Evolutionary conservation across 306 rosid genomes (phyloP), one percentile per base, ranked within the genome.

Genomic region (Acmispon strigosus): DNA sequence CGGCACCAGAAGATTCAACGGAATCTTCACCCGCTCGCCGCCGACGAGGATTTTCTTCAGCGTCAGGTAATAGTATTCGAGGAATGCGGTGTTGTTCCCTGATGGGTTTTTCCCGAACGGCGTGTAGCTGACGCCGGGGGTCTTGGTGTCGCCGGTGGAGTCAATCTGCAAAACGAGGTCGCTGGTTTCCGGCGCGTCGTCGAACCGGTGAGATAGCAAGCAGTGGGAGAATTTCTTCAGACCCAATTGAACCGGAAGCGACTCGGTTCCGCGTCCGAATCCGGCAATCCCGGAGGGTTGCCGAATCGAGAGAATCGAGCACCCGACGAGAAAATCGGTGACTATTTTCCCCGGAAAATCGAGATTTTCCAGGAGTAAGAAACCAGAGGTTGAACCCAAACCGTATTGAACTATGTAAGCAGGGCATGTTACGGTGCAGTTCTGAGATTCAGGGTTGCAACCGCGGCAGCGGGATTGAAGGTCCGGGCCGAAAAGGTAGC

Each of bases 241-340:
- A 18, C 84, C 82, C 85, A 94, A 52, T 14, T 94, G 99, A 13
- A 84, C 61, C 0, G 99, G 99, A 22, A 94, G 69, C 10, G 99
- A 94, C 24, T 94, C 81, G 1, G 24, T 5, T 0, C 97, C 95
- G 2, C 97, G 92, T 0, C 99, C 99, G 58, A 94, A 94, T 11
- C 99, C 99, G 5, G 89, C 99, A 14, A 90, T 91, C 5, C 99
- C 99, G 12, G 92, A 61, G 1, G 99, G 97, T 52, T 87, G 92
- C 0, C 88, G 75, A 20, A 69, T 50, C 1, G 99, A 94, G 54
- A 94, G 34, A 27, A 94, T 5, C 3, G 99, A 94, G 70, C 99
- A 94, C 0, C 99, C 99, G 6, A 87, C 82, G 8, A 94, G 61
- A 48, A 94, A 87, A 71, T 87, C 43, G 0, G 82, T 41, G 0